Base-by-base conservation (phyloP, 2,329 filamentous ascomycete genomes). In the Talaromyces albobiverticillius region DNA sequence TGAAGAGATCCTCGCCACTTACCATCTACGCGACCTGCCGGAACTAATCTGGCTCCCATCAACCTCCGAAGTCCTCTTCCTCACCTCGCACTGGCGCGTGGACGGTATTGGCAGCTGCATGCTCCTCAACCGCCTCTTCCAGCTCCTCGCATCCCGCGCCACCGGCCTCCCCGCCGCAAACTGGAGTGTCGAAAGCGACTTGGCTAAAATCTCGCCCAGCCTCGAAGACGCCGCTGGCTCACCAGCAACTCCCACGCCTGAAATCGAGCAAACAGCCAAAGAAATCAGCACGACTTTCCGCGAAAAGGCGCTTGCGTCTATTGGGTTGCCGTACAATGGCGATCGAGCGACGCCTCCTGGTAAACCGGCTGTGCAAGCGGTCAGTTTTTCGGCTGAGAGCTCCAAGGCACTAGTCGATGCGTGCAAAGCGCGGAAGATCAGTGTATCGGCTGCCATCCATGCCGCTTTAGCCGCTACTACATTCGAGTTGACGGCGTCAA, bases 21-120 rank as follows among this genome's bases (percentile, higher is more conserved):
- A 46, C 16, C 25, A 46, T 9, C 23, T 52, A 16, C 38, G 38
- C 18, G 51, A 54, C 13, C 46, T 59, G 8, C 57, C 57, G 9
- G 48, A 20, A 50, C 41, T 59, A 13, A 22, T 50, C 36, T 58
- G 49, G 32, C 38, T 58, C 8, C 46, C 57, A 14, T 14, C 46
- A 9, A 53, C 56, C 7, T 59, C 57, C 7, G 52, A 56, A 38
- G 20, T 59, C 31, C 25, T 59, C n/a, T 36, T 59, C 11, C 20
- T 56, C 6, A 29, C 43, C 23, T 59, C 56, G 11, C 57, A 59
- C 49, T 59, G 57, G 57, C 57, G 57, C 25, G 22, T 55, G 20
- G 57, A 59, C 29, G 57, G 46, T 9, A 10, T 59, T 5, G 57
- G 57, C 10, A 58, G 34, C 25, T 46, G 46, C n/a, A 51, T 55